Evolutionary conservation across 2,329 filamentous ascomycete genomes (phyloP), one percentile per base, ranked within the genome.

Genomic region (Aspergillus amoenus): DNA sequence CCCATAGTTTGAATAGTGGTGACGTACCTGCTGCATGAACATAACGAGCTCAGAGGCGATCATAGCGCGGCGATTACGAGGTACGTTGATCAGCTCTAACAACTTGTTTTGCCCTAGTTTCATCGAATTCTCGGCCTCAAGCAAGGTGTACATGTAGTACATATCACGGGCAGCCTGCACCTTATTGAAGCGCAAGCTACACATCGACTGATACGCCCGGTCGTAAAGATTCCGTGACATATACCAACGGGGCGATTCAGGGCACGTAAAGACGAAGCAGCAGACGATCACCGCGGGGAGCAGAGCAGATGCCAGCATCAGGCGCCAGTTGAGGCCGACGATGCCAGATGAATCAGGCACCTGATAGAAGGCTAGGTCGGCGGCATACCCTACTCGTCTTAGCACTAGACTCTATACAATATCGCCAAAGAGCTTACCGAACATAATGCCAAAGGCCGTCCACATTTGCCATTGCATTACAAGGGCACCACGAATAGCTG

Each of bases 401-500:
- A 53, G 42, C 32, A 45, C 5, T n/a, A 15, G 4, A 11, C 8
- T 39, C 21, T 18, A 4, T n/a, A 11, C 15, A 7, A 27, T 22
- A 41, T 32, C 27, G 9, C 11, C 44, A 12, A 21, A 7, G 2
- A 8, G 2, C 42, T 24, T 37, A 53, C 51, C 85, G 15, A 76
- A 73, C 80, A 81, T 77, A 58, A 81, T 80, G 12, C 79, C 79
- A 57, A 80, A 79, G 0, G 76, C 79, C 4, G 75, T 78, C 74
- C 76, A 82, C 74, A 80, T 79, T 74, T 93, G 88, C 89, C 90
- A 93, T 61, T 86, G 87, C 89, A 93, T 93, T 61, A 93, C 89
- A 17, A 94, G 79, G 7, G 88, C 89, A 61, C 89, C 88, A 68
- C 89, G 84, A 54, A 91, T 87, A 5, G 76, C 72, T 1, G 88